A percentile compares a stretch with the other conserved stretches of the same genome.
phyloP scores from a whole-genome alignment of 176 grass and related monocot species.

The Eleusine indica region DNA sequence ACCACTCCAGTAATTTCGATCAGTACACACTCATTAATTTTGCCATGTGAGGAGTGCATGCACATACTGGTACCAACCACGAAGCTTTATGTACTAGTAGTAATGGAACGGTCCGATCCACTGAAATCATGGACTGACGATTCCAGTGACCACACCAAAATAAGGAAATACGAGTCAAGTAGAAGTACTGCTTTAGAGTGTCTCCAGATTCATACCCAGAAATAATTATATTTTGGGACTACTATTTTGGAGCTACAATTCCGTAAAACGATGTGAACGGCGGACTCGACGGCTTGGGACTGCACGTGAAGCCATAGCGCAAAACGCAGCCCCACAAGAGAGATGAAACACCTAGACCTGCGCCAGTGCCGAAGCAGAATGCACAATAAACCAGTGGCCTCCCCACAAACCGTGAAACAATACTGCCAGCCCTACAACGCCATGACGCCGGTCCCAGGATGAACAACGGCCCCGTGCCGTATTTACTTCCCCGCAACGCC shows the following conservation, averaged over 20 bases:
- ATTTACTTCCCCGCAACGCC: slow-evolving; percentile 24
- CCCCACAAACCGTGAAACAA: not conserved
- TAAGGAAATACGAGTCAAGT: not conserved
- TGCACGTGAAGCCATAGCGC: not conserved
- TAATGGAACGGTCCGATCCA: not conserved
- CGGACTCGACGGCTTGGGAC: not conserved
- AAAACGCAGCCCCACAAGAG: not conserved
- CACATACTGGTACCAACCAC: not conserved
- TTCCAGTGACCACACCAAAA: not conserved
- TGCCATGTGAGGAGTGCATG: not conserved
- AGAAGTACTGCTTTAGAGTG: no score
- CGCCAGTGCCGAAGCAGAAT: not conserved
- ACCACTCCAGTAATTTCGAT: not conserved
- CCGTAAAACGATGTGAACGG: not conserved
- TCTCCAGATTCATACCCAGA: not conserved
- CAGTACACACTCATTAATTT: not conserved
- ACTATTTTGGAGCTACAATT: not conserved
- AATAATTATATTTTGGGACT: not conserved
- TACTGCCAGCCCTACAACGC: not conserved
- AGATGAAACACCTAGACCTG: not conserved
- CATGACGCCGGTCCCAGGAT: not conserved
- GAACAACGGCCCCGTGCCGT: not conserved
- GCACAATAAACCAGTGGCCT: not conserved
- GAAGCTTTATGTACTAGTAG: not conserved
- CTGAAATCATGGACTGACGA: not conserved